Conservation (phyloP, 139 green algal species). For the Chlamydomonas asymmetrica region DNA sequence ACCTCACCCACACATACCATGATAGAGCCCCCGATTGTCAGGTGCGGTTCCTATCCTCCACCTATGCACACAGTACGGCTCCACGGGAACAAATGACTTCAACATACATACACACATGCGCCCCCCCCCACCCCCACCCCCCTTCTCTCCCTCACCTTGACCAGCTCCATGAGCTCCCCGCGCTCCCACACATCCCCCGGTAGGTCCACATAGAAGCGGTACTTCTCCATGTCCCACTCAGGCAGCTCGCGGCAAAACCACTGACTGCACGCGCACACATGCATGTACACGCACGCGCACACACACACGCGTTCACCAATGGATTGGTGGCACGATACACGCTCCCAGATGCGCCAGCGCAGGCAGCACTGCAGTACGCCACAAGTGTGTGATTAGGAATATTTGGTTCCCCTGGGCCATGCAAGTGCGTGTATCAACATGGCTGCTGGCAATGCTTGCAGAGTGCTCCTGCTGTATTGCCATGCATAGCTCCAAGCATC, state of each 20-base stretch:
- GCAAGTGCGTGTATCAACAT: no score
- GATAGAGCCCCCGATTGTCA: not conserved
- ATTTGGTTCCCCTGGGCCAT: no score
- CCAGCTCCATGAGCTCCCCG: constrained; percentile 46
- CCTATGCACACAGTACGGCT: no score
- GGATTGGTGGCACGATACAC: not conserved
- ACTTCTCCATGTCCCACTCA: constrained; percentile 78
- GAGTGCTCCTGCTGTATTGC: no score
- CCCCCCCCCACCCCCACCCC: not conserved
- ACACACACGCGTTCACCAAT: not conserved
- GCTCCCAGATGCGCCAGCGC: no score
- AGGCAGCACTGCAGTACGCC: no score
- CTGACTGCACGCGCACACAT: constrained; percentile 33
- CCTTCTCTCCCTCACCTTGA: constrained; percentile 16
- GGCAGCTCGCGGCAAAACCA: constrained; percentile 63
- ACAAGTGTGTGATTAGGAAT: no score
- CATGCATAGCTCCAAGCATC: no score
- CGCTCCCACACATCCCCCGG: constrained; percentile 69
- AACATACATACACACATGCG: no score
- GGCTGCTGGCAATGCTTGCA: no score
- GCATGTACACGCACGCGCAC: no score
- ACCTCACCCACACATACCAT: not conserved
- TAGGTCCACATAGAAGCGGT: constrained; percentile 70
- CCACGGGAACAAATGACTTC: no score
- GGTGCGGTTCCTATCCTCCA: not conserved